Evolutionary conservation across 2,329 filamentous ascomycete genomes (phyloP).

Genomic region (Diaporthe amygdali): DNA sequence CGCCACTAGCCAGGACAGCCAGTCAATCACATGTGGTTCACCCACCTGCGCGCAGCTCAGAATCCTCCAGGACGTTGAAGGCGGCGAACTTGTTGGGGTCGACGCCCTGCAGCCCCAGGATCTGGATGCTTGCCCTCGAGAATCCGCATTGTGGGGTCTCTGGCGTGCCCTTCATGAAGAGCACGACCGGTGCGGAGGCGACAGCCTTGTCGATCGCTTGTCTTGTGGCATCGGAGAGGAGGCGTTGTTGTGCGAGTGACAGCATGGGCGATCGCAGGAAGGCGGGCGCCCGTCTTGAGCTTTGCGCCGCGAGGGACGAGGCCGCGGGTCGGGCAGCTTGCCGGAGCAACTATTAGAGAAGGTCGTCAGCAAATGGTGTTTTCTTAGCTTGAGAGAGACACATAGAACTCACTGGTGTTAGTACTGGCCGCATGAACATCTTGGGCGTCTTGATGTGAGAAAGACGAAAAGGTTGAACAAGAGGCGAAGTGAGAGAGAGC

Average conservation of each 20-base stretch:
- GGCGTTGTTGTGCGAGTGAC: conserved; percentile 45
- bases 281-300: conserved; percentile 14
- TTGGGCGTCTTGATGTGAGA: conserved; percentile 1
- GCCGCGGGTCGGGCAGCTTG: conserved; percentile 17
- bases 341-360: conserved; percentile 23
- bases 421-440: conserved; percentile 26
- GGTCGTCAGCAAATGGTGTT: neutral
- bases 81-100: conserved; percentile 97
- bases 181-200: conserved; percentile 84
- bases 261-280: conserved; percentile 24
- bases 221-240: conserved; percentile 80
- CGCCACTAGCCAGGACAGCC: neutral
- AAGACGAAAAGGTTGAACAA: neutral
- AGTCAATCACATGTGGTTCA: conserved; percentile 5
- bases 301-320: conserved; percentile 5
- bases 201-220: conserved; percentile 91
- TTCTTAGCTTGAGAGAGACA: neutral
- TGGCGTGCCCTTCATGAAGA: conserved; percentile 93
- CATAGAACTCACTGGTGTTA: conserved; percentile 19
- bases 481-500: neutral
- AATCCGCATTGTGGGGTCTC: conserved; percentile 86
- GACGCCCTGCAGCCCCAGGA: conserved; percentile 91
- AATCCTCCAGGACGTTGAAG: conserved; percentile 94
- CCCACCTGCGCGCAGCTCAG: conserved; percentile 81
- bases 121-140: conserved; percentile 92